Conservation (phyloP, 768 basidiomycete species). For the Tulasnella sp. region DNA sequence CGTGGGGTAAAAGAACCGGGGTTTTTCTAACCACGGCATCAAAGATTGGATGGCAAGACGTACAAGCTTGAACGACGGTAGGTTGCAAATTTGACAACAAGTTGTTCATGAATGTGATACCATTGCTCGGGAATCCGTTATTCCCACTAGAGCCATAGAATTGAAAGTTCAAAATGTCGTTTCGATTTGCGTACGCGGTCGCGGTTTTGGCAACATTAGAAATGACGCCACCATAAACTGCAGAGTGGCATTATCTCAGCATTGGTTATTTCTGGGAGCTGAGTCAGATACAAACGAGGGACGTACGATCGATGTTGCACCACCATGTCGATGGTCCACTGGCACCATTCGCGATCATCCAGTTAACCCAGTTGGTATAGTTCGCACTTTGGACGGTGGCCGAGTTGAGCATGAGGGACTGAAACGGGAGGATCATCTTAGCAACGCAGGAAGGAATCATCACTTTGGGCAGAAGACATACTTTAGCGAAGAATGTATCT, state of each 20-base stretch:
- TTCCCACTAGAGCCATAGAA: conserved; percentile 32
- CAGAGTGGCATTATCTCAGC: not conserved
- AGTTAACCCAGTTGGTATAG: not conserved
- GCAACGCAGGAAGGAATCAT: too few species aligned
- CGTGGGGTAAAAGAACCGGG: too few species aligned
- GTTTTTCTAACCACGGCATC: not conserved
- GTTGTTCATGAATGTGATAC: conserved; percentile 37
- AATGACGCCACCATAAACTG: conserved; percentile 31
- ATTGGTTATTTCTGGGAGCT: too few species aligned
- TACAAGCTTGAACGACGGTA: conserved; percentile 18
- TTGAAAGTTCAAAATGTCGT: conserved; percentile 38
- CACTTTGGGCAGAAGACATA: not conserved
- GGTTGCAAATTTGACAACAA: conserved; percentile 19
- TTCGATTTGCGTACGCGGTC: conserved; percentile 39
- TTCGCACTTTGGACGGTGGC: not conserved
- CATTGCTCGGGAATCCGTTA: conserved; percentile 36
- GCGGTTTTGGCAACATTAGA: conserved; percentile 31
- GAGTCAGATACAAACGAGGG: too few species aligned
- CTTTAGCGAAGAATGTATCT: conserved; percentile 20
- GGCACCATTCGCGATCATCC: not conserved
- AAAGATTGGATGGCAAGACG: too few species aligned
- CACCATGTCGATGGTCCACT: not conserved
- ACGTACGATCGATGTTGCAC: conserved; percentile 1
- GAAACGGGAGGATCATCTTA: too few species aligned
- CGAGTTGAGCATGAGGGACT: not conserved